Evolutionary conservation across 257 asterid species (phyloP), one percentile per base, ranked within the genome.

Genomic region (Ophiorrhiza pumila): DNA sequence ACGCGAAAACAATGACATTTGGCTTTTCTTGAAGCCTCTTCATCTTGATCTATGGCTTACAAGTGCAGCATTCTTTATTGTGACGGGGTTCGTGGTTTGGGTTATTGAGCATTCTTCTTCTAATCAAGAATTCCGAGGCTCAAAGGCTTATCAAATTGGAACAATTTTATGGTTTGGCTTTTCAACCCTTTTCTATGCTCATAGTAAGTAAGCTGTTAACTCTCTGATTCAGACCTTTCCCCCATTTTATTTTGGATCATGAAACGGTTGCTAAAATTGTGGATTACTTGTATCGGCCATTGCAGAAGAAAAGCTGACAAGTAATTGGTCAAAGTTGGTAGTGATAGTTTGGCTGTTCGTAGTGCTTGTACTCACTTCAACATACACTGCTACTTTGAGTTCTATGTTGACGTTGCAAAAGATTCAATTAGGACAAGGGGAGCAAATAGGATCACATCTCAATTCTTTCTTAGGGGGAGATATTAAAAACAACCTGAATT

Each of bases 11-110:
- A 74, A 57, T 12, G 80, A 71, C 63, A 80, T 69, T 41, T 86
- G 86, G 88, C 75, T 83, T 77, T 83, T 86, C 78, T 68, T 65
- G 27, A 83, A 62, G 85, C 88, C 90, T 50, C 79, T 86, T 55
- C 66, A 34, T 49, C 5, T 37, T 27, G 25, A 74, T 23, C 79
- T 86, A 31, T 83, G 90, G 90, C 39, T 82, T 41, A 13, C 37
- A 29, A 50, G 75, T 64, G 85, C 77, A 17, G 73, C 34, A 56
- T 80, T 69, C 71, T 69, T 80, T 68, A 22, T 82, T 42, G 22
- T 71, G 31, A 71, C 65, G n/a, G 90, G 88, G 3, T 66, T 78
- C 42, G 69, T 77, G 34, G 83, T 86, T 60, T 80, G 90, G 88
- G 59, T 80, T 32, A 74, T 82, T 37, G 90, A 86, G 61, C 91